Evolutionary conservation across 257 asterid genomes (phyloP).

Genomic region (Solanum clarkiae): DNA sequence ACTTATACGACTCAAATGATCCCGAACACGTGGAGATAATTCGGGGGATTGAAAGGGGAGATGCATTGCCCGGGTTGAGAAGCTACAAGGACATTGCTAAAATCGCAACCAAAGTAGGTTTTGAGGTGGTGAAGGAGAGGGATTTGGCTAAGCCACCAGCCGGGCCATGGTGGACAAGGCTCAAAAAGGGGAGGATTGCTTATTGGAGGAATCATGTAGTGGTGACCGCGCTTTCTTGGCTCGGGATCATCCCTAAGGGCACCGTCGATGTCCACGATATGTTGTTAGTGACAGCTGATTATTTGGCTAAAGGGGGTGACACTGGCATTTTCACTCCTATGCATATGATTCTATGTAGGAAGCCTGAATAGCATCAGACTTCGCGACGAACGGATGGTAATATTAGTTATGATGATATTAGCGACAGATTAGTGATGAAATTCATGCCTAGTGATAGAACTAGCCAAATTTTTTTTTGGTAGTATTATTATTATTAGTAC

Average conservation of each 20-base stretch:
- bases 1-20: constrained; percentile 30
- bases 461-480: neutral
- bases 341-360: constrained; percentile 79
- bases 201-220: constrained; percentile 70
- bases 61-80: constrained; percentile 62
- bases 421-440: neutral
- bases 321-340: constrained; percentile 71
- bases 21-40: constrained; percentile 58
- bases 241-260: constrained; percentile 68
- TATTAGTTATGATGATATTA: neutral
- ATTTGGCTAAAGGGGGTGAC: constrained; percentile 58
- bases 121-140: constrained; percentile 44
- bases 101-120: constrained; percentile 44
- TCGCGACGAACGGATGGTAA: neutral
- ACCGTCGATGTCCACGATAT: constrained; percentile 58
- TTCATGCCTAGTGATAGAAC: neutral
- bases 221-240: constrained; percentile 40
- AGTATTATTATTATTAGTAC: neutral
- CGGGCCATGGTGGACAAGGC: constrained; percentile 67
- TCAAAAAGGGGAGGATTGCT: constrained; percentile 64
- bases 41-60: constrained; percentile 66
- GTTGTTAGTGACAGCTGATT: constrained; percentile 17
- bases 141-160: constrained; percentile 17
- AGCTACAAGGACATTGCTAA: constrained; percentile 40
- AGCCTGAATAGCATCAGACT: constrained; percentile 20